Percentiles rank a stretch among this genome's conserved stretches.
phyloP scores from a whole-genome alignment of 116 monocot genomes.

The Iris pallida region DNA sequence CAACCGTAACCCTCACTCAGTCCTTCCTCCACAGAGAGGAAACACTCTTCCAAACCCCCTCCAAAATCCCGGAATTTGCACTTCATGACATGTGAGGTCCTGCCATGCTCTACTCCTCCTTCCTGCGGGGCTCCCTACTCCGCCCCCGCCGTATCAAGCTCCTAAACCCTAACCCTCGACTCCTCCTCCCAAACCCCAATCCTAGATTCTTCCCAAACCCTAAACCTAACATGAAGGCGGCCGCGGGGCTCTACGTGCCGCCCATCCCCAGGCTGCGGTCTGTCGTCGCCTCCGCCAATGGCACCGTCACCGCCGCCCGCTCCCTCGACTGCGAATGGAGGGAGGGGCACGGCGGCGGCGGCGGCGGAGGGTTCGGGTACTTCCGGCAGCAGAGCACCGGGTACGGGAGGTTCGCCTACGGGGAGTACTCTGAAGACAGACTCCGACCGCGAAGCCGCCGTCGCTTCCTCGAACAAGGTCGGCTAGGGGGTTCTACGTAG shows the following conservation, averaged over 20 bases:
- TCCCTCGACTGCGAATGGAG: slow-evolving; percentile 48
- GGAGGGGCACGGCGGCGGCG: slow-evolving; percentile 15
- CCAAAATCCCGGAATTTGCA: neutral
- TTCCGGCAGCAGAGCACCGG: slow-evolving; percentile 40
- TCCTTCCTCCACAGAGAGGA: too few relatives aligned
- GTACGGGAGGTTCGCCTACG: slow-evolving; percentile 59
- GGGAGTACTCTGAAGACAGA: slow-evolving; percentile 91
- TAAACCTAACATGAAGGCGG: slow-evolving; percentile 16
- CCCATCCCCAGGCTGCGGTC: slow-evolving; percentile 71
- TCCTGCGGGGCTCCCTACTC: slow-evolving; percentile 32
- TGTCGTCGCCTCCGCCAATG: slow-evolving; percentile 54
- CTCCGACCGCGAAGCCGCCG: slow-evolving; percentile 63
- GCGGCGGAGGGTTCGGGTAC: slow-evolving; percentile 4
- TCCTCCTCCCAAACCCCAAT: neutral
- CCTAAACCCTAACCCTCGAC: neutral
- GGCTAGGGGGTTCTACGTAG: neutral
- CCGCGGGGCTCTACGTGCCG: slow-evolving; percentile 56
- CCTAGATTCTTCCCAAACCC: neutral
- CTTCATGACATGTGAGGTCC: slow-evolving; percentile 8
- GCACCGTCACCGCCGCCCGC: slow-evolving; percentile 23
- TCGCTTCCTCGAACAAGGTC: slow-evolving; percentile 42
- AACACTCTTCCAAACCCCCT: too few relatives aligned
- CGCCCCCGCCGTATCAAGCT: slow-evolving; percentile 7
- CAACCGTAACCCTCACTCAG: too few relatives aligned
- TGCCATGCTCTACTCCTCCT: slow-evolving; percentile 40